Base-by-base conservation (phyloP, 805 yeast genomes). In the Crinitomyces ghanaensis region DNA sequence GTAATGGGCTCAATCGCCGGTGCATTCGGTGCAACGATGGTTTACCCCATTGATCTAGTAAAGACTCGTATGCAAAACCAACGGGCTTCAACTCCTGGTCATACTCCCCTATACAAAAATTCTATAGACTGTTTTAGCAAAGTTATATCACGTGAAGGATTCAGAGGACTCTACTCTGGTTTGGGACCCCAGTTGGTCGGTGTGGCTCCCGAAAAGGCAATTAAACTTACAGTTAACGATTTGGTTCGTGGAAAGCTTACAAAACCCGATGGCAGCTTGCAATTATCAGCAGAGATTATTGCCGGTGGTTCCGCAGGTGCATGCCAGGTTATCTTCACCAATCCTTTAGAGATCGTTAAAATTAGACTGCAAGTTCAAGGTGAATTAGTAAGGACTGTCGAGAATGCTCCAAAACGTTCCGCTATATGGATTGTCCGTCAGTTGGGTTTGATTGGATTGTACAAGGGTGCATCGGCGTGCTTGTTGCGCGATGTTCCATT, bases 1-100 rank as follows among this genome's bases (percentile, higher is more conserved):
- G 62, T 80, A 19, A 64, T 88, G 38, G 98, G 98, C 12, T 84
- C 96, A 3, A 68, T 86, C 32, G 97, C 98, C 20, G 98, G 98
- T 38, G 91, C 95, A 47, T 75, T 88, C 57, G 98, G 98, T 41
- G 96, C 98, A n/a, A 83, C 95, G 4, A 82, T 80, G 11, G 98
- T 88, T 28, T 88, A 88, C 56, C 98, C 98, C 20, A 91, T 91
- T 45, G 98, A 88, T 60, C 66, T 91, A 54, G 85, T 88, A 43
- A 88, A 88, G 62, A 88, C 98, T 4, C 74, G 97, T 57, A 84
- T 88, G 93, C 98, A 88, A 62, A 93, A 93, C 40, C 97, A 88
- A 62, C 72, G 84, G 44, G 72, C 74, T 39, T 65, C 71, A 31
- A 60, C 77, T 1, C 62, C 63, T 6, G 67, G 66, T 25, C 57